These are phyloP conservation scores for Fusarium verticillioides DNA, from an alignment of 2,329 filamentous ascomycete species.

Conservation along the genomic window DNA sequence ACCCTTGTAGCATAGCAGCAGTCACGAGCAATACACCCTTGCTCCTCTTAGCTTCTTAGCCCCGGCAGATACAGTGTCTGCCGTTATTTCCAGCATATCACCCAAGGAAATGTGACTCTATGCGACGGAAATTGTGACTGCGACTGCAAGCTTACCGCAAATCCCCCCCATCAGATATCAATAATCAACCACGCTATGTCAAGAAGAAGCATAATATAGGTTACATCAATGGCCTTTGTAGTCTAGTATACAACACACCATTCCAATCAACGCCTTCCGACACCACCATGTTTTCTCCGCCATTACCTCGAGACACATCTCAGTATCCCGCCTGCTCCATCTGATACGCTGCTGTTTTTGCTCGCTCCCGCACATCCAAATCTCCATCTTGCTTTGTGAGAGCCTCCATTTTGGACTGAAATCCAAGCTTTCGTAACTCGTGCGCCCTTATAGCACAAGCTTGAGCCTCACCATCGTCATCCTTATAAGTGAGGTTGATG, in stretches of 20 bases:
- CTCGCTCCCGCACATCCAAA: constrained; percentile 84
- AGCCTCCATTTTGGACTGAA: constrained; percentile 72
- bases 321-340: constrained; percentile 62
- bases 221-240: constrained; percentile 4
- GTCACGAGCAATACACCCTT: constrained; percentile 25
- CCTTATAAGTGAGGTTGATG: constrained; percentile 85
- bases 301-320: background rate
- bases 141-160: constrained; percentile 1
- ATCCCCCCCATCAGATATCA: background rate
- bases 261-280: constrained; percentile 6
- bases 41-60: constrained; percentile 6
- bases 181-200: constrained; percentile 2
- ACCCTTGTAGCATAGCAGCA: constrained; percentile 16
- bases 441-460: constrained; percentile 73
- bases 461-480: constrained; percentile 74
- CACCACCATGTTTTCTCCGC: background rate
- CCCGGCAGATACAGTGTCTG: constrained; percentile 32
- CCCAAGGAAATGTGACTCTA: background rate
- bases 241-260: constrained; percentile 12
- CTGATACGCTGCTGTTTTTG: constrained; percentile 81
- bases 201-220: background rate
- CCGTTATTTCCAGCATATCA: constrained; percentile 33
- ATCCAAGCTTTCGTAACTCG: constrained; percentile 77
- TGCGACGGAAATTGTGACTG: background rate
- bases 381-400: constrained; percentile 75